A percentile compares a stretch with the other conserved stretches of the same genome.
Conservation (phyloP, 805 yeast species). For the Ogataea pignaliae region DNA sequence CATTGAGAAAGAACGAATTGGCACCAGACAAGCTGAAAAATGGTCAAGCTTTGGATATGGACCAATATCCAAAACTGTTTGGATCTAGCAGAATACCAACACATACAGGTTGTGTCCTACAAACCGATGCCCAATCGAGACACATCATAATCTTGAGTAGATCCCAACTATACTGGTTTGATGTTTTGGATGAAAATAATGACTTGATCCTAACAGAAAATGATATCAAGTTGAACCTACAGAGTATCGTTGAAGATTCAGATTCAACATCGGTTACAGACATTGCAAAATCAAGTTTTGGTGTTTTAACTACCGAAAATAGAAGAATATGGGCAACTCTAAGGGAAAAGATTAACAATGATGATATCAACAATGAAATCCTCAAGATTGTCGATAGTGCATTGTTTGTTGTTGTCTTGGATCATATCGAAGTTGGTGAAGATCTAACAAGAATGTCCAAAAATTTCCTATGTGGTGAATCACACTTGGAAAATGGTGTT, state of each 20-base stretch:
- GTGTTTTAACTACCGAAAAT: slow-evolving; percentile 86
- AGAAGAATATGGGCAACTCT: slow-evolving; percentile 82
- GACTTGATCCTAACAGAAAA: slow-evolving; percentile 69
- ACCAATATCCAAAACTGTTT: slow-evolving; percentile 81
- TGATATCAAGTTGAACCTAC: slow-evolving; percentile 70
- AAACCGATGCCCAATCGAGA: slow-evolving; percentile 67
- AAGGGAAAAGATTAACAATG: slow-evolving; percentile 46
- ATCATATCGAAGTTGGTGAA: slow-evolving; percentile 62
- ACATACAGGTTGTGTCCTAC: slow-evolving; percentile 77
- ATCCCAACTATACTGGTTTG: slow-evolving; percentile 94
- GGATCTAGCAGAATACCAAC: slow-evolving; percentile 89
- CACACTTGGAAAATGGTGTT: slow-evolving; percentile 73
- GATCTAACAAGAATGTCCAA: slow-evolving; percentile 64
- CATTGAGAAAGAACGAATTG: slow-evolving; percentile 68
- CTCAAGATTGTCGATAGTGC: slow-evolving; percentile 75
- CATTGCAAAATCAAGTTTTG: slow-evolving; percentile 74
- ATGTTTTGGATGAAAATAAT: slow-evolving; percentile 71
- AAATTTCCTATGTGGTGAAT: slow-evolving; percentile 85
- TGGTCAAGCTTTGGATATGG: slow-evolving; percentile 75
- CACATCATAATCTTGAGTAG: slow-evolving; percentile 80
- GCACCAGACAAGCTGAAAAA: slow-evolving; percentile 66
- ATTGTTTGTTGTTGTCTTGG: slow-evolving; percentile 76
- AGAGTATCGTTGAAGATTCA: slow-evolving; percentile 74
- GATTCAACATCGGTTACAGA: slow-evolving; percentile 47
- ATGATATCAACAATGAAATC: slow-evolving; percentile 60